These are phyloP conservation scores for Trichoderma polysporum DNA, from an alignment of 2,329 filamentous ascomycete genomes.

Conservation along the genomic window DNA sequence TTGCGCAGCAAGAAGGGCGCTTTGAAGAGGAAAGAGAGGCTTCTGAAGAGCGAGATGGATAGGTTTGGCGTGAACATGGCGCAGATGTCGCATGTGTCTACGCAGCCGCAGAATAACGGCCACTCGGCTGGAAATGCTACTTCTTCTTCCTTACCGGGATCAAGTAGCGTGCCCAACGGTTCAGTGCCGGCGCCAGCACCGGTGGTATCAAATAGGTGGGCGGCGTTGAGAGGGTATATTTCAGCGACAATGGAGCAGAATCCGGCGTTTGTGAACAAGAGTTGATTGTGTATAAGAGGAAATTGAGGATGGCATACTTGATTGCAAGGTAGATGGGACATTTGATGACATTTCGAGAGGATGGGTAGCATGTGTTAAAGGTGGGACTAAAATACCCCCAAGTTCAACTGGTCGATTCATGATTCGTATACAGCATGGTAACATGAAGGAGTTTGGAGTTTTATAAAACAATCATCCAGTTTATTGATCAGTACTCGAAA, in stretches of 20 bases:
- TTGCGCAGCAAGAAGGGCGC: constrained; percentile 74
- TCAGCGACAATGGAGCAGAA: constrained; percentile 87
- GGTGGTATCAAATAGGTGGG: constrained; percentile 66
- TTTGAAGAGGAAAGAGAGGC: constrained; percentile 75
- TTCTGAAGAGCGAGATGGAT: constrained; percentile 79
- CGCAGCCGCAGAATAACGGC: neutral
- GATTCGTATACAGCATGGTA: neutral
- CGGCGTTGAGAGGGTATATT: constrained; percentile 79
- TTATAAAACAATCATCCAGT: neutral
- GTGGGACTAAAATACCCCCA: neutral
- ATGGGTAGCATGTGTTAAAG: neutral
- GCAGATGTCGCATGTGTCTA: constrained; percentile 55
- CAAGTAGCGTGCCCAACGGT: neutral
- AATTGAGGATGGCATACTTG: neutral
- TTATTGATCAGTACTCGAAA: constrained; percentile 16
- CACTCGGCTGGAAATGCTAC: neutral
- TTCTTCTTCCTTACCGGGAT: neutral
- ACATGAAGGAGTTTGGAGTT: constrained; percentile 5
- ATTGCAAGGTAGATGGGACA: neutral
- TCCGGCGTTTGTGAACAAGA: constrained; percentile 59
- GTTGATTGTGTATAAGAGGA: constrained; percentile 18
- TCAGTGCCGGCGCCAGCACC: neutral
- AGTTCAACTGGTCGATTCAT: neutral
- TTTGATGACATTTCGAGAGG: neutral
- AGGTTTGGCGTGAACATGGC: constrained; percentile 83